Percentiles rank a stretch among this genome's conserved stretches.
Evolutionary conservation across 805 yeast genomes (phyloP).

Genomic region (Isabelozyma pseudorhagii): DNA sequence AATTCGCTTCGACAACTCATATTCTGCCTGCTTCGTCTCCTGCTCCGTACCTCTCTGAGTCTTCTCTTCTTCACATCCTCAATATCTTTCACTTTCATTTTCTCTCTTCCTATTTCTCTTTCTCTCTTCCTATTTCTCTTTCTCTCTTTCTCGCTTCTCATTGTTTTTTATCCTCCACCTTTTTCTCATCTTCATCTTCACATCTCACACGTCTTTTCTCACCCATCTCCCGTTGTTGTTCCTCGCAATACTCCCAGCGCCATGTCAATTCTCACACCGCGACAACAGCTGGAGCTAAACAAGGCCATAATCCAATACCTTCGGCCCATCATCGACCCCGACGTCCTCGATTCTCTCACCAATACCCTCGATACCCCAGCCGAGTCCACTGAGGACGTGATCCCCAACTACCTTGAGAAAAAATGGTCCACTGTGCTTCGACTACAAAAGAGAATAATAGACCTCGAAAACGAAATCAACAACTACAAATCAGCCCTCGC

Average conservation of each 20-base stretch:
- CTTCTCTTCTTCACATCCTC: too few relatives aligned
- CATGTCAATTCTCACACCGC: constrained; percentile 28
- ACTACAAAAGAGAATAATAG: constrained; percentile 69
- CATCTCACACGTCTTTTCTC: too few relatives aligned
- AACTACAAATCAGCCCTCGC: constrained; percentile 39
- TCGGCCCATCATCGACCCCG: constrained; percentile 26
- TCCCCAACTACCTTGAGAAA: constrained; percentile 54
- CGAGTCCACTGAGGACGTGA: constrained; percentile 18
- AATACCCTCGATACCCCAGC: constrained; percentile 7
- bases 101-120: too few relatives aligned
- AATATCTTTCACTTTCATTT: too few relatives aligned
- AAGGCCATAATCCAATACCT: constrained; percentile 49
- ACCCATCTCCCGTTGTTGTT: too few relatives aligned
- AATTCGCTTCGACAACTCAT: too few relatives aligned
- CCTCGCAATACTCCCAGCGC: background rate
- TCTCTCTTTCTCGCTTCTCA: too few relatives aligned
- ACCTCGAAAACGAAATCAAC: constrained; percentile 58
- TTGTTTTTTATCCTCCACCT: too few relatives aligned
- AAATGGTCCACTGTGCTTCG: constrained; percentile 88
- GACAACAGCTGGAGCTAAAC: constrained; percentile 46
- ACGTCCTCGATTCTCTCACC: constrained; percentile 7
- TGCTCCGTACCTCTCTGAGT: too few relatives aligned
- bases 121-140: too few relatives aligned
- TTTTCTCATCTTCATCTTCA: too few relatives aligned
- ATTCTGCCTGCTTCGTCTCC: too few relatives aligned